These are phyloP conservation scores for Hyaloscypha finlandica DNA, from an alignment of 495 filamentous ascomycete species.

Conservation along the genomic window DNA sequence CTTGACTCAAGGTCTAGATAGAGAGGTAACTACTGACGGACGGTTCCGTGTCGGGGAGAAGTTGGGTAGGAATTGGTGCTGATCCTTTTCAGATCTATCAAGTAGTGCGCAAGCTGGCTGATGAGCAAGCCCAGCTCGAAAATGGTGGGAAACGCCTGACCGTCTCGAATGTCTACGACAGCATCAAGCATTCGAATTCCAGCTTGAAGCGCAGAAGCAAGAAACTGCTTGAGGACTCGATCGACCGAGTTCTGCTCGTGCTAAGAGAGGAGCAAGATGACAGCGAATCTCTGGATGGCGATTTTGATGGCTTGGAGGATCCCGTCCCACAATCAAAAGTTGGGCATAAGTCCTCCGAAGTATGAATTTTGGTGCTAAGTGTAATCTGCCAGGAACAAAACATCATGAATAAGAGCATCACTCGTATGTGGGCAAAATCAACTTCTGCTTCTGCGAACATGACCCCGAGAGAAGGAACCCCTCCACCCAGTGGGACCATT, in stretches of 20 bases:
- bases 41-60: neutral
- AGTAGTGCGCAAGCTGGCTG: conserved; percentile 70
- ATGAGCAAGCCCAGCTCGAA: conserved; percentile 56
- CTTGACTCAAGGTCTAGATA: conserved; percentile 55
- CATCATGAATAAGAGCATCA: conserved; percentile 73
- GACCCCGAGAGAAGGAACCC: conserved; percentile 27
- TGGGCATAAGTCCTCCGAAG: neutral
- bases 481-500: conserved; percentile 26
- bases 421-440: conserved; percentile 63
- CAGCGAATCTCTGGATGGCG: conserved; percentile 63
- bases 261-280: conserved; percentile 64
- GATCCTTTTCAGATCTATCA: conserved; percentile 61
- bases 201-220: conserved; percentile 79
- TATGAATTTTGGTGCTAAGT: conserved; percentile 1
- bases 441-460: conserved; percentile 43
- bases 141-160: conserved; percentile 53
- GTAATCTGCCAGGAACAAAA: conserved; percentile 55
- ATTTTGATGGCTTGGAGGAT: conserved; percentile 62
- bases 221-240: conserved; percentile 76
- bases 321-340: conserved; percentile 34
- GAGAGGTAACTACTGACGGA: conserved; percentile 45
- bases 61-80: conserved; percentile 16
- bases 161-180: conserved; percentile 66
- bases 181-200: conserved; percentile 82
- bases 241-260: conserved; percentile 80